These are phyloP conservation scores for Quercus lobata DNA, from an alignment of 331 rosid genomes.

Conservation along the genomic window DNA sequence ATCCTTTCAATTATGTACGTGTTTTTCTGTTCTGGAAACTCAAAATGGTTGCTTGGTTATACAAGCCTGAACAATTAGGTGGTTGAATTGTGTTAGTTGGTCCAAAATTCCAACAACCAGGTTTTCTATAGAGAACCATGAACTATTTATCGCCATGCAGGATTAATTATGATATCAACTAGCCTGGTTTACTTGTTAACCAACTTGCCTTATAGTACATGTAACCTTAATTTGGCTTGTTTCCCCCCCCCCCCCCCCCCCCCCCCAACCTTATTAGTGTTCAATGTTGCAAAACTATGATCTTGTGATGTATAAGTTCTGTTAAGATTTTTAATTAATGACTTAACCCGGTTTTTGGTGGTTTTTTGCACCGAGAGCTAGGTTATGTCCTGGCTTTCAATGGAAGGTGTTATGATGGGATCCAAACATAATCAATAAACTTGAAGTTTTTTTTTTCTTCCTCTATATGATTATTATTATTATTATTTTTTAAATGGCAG, in stretches of 20 bases:
- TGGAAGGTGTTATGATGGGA: neutral
- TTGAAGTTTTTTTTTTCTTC: neutral
- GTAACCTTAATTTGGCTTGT: neutral
- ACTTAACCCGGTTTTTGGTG: neutral
- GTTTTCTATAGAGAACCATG: neutral
- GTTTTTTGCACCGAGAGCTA: neutral
- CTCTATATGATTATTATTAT: neutral
- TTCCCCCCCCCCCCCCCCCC: neutral
- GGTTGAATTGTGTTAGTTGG: neutral
- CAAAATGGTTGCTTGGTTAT: neutral
- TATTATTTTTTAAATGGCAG: conserved; percentile 33
- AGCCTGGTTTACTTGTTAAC: neutral
- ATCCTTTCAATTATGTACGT: neutral
- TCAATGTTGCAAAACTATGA: neutral
- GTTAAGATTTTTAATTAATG: neutral
- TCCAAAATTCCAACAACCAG: neutral
- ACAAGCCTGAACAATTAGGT: neutral
- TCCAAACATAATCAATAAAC: neutral
- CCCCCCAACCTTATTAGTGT: neutral
- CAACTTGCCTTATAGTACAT: neutral
- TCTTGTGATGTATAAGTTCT: neutral
- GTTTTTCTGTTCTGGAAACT: neutral
- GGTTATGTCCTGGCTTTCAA: neutral
- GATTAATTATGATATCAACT: neutral
- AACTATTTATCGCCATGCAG: neutral